Evolutionary conservation across 768 basidiomycete species (phyloP).

Genomic region (Peribolospora baueri): DNA sequence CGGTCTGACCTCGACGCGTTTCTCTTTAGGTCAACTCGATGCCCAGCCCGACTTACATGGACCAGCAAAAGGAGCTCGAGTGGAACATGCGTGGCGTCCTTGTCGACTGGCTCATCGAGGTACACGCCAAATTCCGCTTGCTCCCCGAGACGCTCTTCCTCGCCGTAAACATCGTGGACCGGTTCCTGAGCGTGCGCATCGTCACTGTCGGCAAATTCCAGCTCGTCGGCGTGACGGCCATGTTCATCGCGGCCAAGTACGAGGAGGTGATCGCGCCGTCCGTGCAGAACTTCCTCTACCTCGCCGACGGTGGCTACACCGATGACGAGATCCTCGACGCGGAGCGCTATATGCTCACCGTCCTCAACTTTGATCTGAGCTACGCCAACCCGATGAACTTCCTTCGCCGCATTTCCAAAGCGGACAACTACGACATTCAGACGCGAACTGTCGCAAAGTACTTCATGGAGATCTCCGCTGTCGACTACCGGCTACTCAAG

Average conservation of each 20-base stretch:
- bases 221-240: slow-evolving; percentile 63
- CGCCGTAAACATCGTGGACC: slow-evolving; percentile 54
- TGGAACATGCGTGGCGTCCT: slow-evolving; percentile 79
- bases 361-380: slow-evolving; percentile 60
- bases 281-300: slow-evolving; percentile 50
- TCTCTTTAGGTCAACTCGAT: slow-evolving; percentile 39
- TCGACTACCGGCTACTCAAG: slow-evolving; percentile 55
- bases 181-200: slow-evolving; percentile 40
- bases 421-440: slow-evolving; percentile 68
- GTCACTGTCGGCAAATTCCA: slow-evolving; percentile 67
- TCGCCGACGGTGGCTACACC: slow-evolving; percentile 51
- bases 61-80: slow-evolving; percentile 47
- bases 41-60: slow-evolving; percentile 68
- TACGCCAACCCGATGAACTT: slow-evolving; percentile 77
- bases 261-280: slow-evolving; percentile 81
- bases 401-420: slow-evolving; percentile 71
- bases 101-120: slow-evolving; percentile 80
- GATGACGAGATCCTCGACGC: slow-evolving; percentile 65
- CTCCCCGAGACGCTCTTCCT: slow-evolving; percentile 80
- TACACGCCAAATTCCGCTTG: slow-evolving; percentile 63
- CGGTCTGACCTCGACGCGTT: neutral
- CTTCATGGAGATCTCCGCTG: slow-evolving; percentile 56
- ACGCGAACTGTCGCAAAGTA: slow-evolving; percentile 75
- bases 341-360: slow-evolving; percentile 65
- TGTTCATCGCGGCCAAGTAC: slow-evolving; percentile 73